These are phyloP conservation scores for Metschnikowia continentalis DNA, from an alignment of 805 yeast species.

Conservation along the genomic window DNA sequence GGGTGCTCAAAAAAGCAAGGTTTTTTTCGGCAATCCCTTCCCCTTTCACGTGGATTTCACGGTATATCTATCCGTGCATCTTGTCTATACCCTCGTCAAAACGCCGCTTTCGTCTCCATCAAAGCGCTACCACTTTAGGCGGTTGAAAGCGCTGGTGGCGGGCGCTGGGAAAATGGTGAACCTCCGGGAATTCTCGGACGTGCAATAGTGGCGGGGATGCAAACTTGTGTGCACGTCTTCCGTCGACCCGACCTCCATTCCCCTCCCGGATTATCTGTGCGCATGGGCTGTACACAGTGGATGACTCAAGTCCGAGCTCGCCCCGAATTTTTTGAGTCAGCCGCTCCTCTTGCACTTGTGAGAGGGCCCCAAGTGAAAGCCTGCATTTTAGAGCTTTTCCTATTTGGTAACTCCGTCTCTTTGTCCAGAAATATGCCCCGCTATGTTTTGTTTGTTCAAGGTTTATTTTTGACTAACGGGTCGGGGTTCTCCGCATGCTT, in stretches of 20 bases:
- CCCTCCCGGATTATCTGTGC: constrained; percentile 3
- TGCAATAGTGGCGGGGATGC: constrained; percentile 6
- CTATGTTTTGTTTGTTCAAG: not conserved
- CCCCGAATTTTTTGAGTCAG: constrained; percentile 15
- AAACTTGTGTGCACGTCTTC: constrained; percentile 7
- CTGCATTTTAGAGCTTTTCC: no score
- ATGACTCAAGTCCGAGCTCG: constrained; percentile 19
- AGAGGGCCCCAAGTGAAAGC: no score
- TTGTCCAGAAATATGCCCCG: not conserved
- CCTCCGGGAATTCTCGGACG: constrained; percentile 7
- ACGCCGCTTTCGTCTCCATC: no score
- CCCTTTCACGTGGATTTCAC: not conserved
- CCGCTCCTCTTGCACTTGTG: not conserved
- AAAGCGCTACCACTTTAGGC: no score
- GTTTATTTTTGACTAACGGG: not conserved
- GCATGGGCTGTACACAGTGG: constrained; percentile 8
- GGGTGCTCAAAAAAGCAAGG: constrained; percentile 1
- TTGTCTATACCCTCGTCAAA: no score
- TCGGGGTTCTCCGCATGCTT: not conserved
- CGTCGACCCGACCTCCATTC: constrained; percentile 5
- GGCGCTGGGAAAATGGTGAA: no score
- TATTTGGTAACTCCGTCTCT: no score
- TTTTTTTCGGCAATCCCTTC: not conserved
- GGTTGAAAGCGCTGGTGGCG: no score
- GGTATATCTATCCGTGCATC: no score